Evolutionary conservation across 192 early-diverging fungal species (phyloP).

Genomic region (Umbelopsis ramanniana): DNA sequence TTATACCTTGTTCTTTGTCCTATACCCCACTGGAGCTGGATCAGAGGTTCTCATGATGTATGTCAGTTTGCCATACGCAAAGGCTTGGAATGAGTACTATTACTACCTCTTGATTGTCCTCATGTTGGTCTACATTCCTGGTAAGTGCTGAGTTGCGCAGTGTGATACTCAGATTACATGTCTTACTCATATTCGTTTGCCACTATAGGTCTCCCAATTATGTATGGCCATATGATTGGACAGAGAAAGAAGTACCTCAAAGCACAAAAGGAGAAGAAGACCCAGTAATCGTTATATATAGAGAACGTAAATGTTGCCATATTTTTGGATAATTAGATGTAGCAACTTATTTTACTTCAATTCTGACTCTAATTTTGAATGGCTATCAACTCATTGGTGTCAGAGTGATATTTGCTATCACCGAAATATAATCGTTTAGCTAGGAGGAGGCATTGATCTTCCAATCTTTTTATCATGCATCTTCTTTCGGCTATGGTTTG

Average conservation of each 20-base stretch:
- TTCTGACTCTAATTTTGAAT: too few species aligned
- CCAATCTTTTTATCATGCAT: slow-evolving; percentile 73
- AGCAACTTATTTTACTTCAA: too few species aligned
- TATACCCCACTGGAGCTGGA: slow-evolving; percentile 91
- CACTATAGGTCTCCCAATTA: slow-evolving; percentile 69
- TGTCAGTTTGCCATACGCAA: slow-evolving; percentile 67
- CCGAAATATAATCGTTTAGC: neutral
- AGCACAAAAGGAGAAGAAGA: slow-evolving; percentile 32
- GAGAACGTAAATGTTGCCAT: neutral
- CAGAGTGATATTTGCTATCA: neutral
- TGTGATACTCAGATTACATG: neutral
- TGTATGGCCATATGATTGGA: slow-evolving; percentile 93
- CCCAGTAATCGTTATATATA: neutral
- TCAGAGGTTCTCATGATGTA: slow-evolving; percentile 83
- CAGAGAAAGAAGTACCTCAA: slow-evolving; percentile 81
- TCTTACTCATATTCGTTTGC: too few species aligned
- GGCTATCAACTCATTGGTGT: too few species aligned
- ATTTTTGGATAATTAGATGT: neutral
- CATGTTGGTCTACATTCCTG: slow-evolving; percentile 71
- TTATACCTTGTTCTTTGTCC: slow-evolving; percentile 93
- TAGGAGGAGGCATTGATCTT: slow-evolving; percentile 7
- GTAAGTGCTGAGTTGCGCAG: slow-evolving; percentile 43
- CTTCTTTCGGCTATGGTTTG: slow-evolving; percentile 77
- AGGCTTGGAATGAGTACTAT: slow-evolving; percentile 53
- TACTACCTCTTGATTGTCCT: slow-evolving; percentile 64